Evolutionary conservation across 108 stramenopile species (phyloP).

Genomic region (Cyclostephanos tholiformis): DNA sequence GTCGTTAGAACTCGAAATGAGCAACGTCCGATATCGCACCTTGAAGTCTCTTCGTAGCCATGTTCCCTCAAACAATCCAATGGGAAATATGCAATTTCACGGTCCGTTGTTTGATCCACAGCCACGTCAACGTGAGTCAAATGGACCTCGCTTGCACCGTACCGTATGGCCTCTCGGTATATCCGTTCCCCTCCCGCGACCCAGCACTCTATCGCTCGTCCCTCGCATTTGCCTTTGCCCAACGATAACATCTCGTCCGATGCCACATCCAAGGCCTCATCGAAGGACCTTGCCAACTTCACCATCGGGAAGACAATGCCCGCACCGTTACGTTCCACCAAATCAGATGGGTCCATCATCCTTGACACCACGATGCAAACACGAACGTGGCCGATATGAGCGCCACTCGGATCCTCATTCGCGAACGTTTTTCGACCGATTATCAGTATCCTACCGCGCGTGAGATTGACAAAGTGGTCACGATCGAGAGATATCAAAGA

Average conservation of each 20-base stretch:
- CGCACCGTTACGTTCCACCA: conserved; percentile 2
- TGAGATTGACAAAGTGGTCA: conserved; percentile 58
- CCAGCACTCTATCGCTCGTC: conserved; percentile 62
- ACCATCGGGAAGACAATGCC: conserved; percentile 11
- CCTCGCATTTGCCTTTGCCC: not conserved
- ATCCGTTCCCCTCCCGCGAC: conserved; percentile 77
- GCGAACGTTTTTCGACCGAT: conserved; percentile 69
- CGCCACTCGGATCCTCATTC: conserved; percentile 48
- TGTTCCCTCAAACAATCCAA: conserved; percentile 10
- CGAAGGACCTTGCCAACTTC: conserved; percentile 63
- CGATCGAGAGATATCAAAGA: conserved; percentile 57
- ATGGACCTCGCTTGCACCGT: conserved; percentile 53
- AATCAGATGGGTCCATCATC: conserved; percentile 16
- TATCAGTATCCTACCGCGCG: conserved; percentile 61
- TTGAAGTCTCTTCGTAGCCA: conserved; percentile 26
- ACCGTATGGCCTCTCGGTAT: too few species aligned
- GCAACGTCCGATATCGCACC: conserved; percentile 13
- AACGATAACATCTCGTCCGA: conserved; percentile 14
- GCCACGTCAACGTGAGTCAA: conserved; percentile 54
- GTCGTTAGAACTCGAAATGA: conserved; percentile 15
- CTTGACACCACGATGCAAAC: conserved; percentile 69
- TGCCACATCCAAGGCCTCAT: conserved; percentile 68
- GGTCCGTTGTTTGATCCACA: not conserved
- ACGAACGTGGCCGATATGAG: conserved; percentile 65
- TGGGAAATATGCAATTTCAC: conserved; percentile 36